Evolutionary conservation across 306 rosid species (phyloP), one percentile per base, ranked within the genome.

Genomic region (Casuarina cunninghamiana): DNA sequence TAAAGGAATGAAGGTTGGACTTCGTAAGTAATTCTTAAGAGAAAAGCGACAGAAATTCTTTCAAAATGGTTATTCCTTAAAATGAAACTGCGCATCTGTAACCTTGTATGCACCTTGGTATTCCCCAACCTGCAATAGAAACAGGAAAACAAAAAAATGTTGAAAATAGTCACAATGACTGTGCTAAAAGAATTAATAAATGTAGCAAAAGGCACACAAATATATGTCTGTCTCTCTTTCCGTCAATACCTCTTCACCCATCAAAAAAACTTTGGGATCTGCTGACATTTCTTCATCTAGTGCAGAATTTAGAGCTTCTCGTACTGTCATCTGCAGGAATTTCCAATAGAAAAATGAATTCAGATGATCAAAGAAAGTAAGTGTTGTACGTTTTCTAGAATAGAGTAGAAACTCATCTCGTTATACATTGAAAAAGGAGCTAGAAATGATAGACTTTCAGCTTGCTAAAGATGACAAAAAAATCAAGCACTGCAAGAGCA

Each of bases 51-150:
- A 26, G 32, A 26, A 26, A 26, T 26, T 26, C 32, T 26, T 26
- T 26, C 32, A 26, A 26, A 26, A 26, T 26, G 32, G 32, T 26
- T 26, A 26, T 26, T 26, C 32, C 32, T 26, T 26, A 26, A 26
- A 26, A 26, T 26, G 68, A 51, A 32, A 26, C 51, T 49, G 75
- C 53, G 16, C 55, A 69, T 73, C 71, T 70, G 71, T 42, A 81
- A 95, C 99, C 99, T 95, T 95, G 85, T 96, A 96, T 67, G 99
- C 99, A 77, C 99, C 98, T 78, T 96, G 99, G 83, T 96, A 96
- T 84, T 96, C 97, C 68, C 99, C 99, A 80, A 96, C 99, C 98
- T 94, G 87, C 38, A 79, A 75, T 73, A 53, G 54, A 63, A 75
- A 46, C 78, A 74, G 66, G 66, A 81, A 80, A 50, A 49, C 45